Conservation (phyloP, 2,329 filamentous ascomycete genomes). For the Colletotrichum somersetense region DNA sequence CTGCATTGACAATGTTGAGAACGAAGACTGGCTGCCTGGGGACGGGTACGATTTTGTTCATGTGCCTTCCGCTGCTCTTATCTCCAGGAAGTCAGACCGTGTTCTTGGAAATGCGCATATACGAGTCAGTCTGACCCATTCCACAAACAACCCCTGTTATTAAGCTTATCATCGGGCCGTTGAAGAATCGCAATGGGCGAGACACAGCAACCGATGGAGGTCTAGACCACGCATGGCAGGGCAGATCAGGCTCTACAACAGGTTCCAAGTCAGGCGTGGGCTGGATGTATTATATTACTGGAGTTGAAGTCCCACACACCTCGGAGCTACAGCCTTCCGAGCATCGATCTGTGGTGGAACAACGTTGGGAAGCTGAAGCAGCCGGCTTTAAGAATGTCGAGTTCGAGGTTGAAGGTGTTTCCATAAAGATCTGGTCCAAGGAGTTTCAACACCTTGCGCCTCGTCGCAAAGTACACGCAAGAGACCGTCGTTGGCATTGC, state of each 20-base stretch:
- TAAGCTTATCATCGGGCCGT: conserved; percentile 41
- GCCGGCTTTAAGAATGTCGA: conserved; percentile 61
- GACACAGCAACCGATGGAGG: background rate
- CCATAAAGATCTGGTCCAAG: conserved; percentile 61
- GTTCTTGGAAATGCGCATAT: conserved; percentile 58
- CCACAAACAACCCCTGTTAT: background rate
- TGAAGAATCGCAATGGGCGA: background rate
- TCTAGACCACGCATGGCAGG: background rate
- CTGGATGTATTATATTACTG: background rate
- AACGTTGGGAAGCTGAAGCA: conserved; percentile 52
- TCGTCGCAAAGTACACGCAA: conserved; percentile 60
- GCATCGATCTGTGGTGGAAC: conserved; percentile 53
- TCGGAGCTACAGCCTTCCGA: background rate
- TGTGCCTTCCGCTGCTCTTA: conserved; percentile 62
- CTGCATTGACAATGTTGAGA: conserved; percentile 72
- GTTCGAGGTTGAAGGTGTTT: conserved; percentile 57
- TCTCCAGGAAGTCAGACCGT: conserved; percentile 64
- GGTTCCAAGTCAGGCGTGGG: background rate
- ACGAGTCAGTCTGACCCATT: conserved; percentile 41
- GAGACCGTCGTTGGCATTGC: conserved; percentile 57
- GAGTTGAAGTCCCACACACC: background rate
- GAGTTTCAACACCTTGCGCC: conserved; percentile 53
- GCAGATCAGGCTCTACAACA: background rate
- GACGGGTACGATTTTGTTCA: conserved; percentile 68
- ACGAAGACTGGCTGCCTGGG: conserved; percentile 65